Evolutionary conservation across 768 basidiomycete genomes (phyloP), one percentile per base, ranked within the genome.

Genomic region (Phylloporus rhodoxanthus): DNA sequence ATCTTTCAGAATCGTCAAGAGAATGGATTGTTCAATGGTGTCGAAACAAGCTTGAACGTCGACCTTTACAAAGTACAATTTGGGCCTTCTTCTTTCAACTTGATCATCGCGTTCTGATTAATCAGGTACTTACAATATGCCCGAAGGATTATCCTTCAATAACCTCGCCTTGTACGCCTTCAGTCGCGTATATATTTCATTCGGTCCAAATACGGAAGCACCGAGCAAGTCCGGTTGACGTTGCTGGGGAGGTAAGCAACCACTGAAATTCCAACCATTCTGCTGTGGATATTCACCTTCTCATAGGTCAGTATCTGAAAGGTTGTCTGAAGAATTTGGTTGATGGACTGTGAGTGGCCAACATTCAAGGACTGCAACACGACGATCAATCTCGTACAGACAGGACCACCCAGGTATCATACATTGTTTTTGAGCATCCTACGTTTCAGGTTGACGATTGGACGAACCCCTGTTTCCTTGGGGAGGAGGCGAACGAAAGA

Each of bases 41-140:
- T 99, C 96, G 72, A 97, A 99, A 58, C 93, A 96, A 7, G 95
- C 85, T 53, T 87, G 87, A 15, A 98, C 92, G 62, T 99, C 96
- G 21, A 96, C 81, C 67, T 99, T 99, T 44, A 93, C 94, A 59
- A 99, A 95, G 67, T 93, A 98, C 6, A 98, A 68, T 54, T 82
- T 82, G 0, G 94, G 91, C 32, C 94, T 95, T 45, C 7, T 49
- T 43, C 39, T 9, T 29, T 61, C 21, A 57, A 23, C 14, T 6
- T 8, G 10, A 25, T 19, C 15, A 10, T 34, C 26, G 1, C 23
- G 7, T 23, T 26, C 29, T 38, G 6, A 5, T 32, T 8, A 5
- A 33, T 19, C 25, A n/a, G n/a, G 7, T 34, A 53, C 74, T 61
- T 51, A 91, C 89, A 89, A 47, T 32, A 58, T 67, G 10, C 79